Conservation (phyloP, 306 rosid genomes). For the Parietaria judaica region DNA sequence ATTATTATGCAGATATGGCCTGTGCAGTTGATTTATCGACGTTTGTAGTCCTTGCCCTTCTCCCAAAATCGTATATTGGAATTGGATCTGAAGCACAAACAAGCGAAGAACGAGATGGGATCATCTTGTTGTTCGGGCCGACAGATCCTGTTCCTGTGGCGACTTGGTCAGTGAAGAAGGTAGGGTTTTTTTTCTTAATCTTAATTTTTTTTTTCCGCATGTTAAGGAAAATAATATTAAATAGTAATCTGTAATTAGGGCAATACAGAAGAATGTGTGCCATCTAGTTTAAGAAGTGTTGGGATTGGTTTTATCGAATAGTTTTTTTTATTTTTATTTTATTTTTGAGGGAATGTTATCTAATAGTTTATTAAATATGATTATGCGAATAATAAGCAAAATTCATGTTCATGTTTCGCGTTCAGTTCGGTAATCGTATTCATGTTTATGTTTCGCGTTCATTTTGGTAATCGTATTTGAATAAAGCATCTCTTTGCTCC, state of each 20-base stretch:
- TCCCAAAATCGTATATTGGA: constrained; percentile 37
- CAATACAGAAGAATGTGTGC: too few relatives aligned
- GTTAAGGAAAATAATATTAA: background rate
- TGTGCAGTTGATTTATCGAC: constrained; percentile 45
- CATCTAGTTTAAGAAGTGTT: too few relatives aligned
- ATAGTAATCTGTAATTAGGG: background rate
- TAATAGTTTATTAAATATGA: too few relatives aligned
- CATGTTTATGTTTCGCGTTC: too few relatives aligned
- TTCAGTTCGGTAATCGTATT: too few relatives aligned
- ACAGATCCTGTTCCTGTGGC: constrained; percentile 68
- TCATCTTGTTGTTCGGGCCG: constrained; percentile 54
- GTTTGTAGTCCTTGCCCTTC: constrained; percentile 72
- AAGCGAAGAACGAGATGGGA: constrained; percentile 50
- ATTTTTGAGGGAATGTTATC: too few relatives aligned
- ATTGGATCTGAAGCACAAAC: constrained; percentile 23
- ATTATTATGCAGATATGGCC: constrained; percentile 61
- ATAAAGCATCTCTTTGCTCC: too few relatives aligned
- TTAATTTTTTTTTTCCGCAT: background rate
- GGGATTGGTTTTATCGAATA: too few relatives aligned
- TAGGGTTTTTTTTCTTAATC: constrained; percentile 19
- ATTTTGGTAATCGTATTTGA: too few relatives aligned
- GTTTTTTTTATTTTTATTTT: too few relatives aligned
- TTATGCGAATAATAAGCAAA: too few relatives aligned
- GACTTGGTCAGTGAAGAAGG: constrained; percentile 82
- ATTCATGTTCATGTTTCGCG: too few relatives aligned